Percentiles rank a stretch among this genome's conserved stretches.
Conservation (phyloP, 768 basidiomycete genomes). For the Termitomyces sp. region DNA sequence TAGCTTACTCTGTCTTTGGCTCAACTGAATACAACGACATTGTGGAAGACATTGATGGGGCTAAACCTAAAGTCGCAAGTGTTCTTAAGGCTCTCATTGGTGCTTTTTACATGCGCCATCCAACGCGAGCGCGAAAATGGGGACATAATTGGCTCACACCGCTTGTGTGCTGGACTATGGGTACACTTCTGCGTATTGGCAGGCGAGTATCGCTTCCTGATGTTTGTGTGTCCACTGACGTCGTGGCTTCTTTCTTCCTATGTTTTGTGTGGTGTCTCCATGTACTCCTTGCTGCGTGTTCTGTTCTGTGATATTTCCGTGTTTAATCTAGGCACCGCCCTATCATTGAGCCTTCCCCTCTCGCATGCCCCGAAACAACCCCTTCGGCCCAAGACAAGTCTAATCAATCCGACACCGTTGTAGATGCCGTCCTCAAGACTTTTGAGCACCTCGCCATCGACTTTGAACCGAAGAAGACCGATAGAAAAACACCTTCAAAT, state of each 20-base stretch:
- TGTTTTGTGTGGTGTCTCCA: background rate
- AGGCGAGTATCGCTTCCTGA: background rate
- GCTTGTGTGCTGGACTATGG: constrained; percentile 4
- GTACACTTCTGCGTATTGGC: background rate
- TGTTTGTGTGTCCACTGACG: background rate
- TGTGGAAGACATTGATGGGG: background rate
- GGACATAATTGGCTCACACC: constrained; percentile 2
- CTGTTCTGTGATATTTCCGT: background rate
- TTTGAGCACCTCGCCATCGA: constrained; percentile 2
- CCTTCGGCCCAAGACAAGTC: background rate
- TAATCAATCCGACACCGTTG: background rate
- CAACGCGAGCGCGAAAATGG: constrained; percentile 6
- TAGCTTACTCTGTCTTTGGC: background rate
- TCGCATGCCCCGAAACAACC: background rate
- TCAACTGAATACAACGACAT: background rate
- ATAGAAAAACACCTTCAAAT: background rate
- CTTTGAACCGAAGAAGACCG: background rate
- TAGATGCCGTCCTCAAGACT: constrained; percentile 1
- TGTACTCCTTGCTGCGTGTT: background rate
- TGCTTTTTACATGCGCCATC: constrained; percentile 2
- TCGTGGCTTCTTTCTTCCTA: background rate
- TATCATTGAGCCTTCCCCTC: background rate
- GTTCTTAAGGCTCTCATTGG: constrained; percentile 4
- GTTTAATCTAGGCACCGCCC: background rate
- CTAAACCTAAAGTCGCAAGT: constrained; percentile 1